Percentiles rank a stretch among this genome's conserved stretches.
Conservation (phyloP, 2,329 filamentous ascomycete genomes). For the Xylariales sp. region DNA sequence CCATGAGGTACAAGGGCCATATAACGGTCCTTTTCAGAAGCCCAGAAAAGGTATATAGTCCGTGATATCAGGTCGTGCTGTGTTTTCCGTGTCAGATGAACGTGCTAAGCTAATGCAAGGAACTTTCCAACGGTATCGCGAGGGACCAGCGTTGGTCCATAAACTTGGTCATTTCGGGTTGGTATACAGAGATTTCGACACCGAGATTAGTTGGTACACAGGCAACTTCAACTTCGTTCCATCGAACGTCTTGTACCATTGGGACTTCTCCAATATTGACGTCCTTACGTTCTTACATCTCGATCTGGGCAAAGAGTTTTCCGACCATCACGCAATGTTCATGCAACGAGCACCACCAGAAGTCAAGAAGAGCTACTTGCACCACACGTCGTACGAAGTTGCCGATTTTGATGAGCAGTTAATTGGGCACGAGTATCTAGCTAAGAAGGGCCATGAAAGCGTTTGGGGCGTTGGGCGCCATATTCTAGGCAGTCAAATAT, state of each 20-base stretch:
- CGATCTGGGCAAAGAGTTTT: slow-evolving; percentile 59
- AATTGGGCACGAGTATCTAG: slow-evolving; percentile 67
- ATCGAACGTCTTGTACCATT: slow-evolving; percentile 43
- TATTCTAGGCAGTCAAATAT: slow-evolving; percentile 67
- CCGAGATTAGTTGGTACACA: slow-evolving; percentile 49
- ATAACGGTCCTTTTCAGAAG: slow-evolving; percentile 40
- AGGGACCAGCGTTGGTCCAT: slow-evolving; percentile 49
- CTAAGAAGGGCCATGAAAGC: slow-evolving; percentile 60
- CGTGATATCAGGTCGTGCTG: too few species aligned
- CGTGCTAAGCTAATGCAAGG: slow-evolving; percentile 27
- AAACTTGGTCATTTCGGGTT: slow-evolving; percentile 50
- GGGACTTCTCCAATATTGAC: slow-evolving; percentile 40
- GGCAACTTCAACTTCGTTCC: slow-evolving; percentile 51
- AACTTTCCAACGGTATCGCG: slow-evolving; percentile 47
- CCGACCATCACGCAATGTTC: slow-evolving; percentile 67
- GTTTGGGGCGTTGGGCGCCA: slow-evolving; percentile 71
- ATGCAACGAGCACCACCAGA: slow-evolving; percentile 48
- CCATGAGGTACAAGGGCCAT: slow-evolving; percentile 36
- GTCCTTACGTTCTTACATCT: slow-evolving; percentile 60
- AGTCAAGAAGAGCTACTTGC: slow-evolving; percentile 55
- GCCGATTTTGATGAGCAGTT: slow-evolving; percentile 69
- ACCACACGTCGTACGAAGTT: slow-evolving; percentile 68
- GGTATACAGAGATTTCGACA: slow-evolving; percentile 50
- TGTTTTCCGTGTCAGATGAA: neutral
- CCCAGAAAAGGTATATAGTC: slow-evolving; percentile 31